Evolutionary conservation across 441 rosid genomes (phyloP), one percentile per base, ranked within the genome.

Genomic region (Bocquillonia castaneifolia): DNA sequence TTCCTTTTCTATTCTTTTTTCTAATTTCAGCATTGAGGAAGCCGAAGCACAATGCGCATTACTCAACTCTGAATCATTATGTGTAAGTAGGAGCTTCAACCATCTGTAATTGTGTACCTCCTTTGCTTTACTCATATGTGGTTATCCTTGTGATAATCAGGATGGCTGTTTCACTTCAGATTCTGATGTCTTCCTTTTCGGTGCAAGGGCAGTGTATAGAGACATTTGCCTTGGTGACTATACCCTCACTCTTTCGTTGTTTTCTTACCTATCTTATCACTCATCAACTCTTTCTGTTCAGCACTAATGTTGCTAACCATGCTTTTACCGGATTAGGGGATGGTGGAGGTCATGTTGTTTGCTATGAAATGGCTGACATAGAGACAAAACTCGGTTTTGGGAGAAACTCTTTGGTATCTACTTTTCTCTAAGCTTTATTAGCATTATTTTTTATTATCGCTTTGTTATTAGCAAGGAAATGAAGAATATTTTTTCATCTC

Each of bases 1-100:
- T 9, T 31, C 14, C 42, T 47, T 40, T 52, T 40, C 32, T 59
- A 9, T 67, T 25, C 59, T 65, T 59, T 58, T 58, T 58, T 53
- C 68, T 47, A 65, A 61, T 47, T 75, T 74, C 83, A 90, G 96
- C 77, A 72, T 91, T 59, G 99, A 91, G 82, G 99, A 93, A 76
- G 97, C 90, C 73, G 99, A 94, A 77, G 96, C 97, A 0, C 97
- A 94, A 50, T 94, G 97, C 60, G 97, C 97, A 57, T 76, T 87
- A 52, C 56, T 94, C 66, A 89, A 90, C 85, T 72, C 77, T 14
- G 96, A 91, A 77, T 87, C 93, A 59, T 76, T 88, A 68, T 94
- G 99, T 80, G 96, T 91, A 73, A 90, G 98, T 69, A 17, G 42
- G 31, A 53, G 53, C 28, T 4, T 64, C 58, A n/a, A 44, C 39